Conservation (phyloP, 208 protist species). For the Trypanosoma mega region DNA sequence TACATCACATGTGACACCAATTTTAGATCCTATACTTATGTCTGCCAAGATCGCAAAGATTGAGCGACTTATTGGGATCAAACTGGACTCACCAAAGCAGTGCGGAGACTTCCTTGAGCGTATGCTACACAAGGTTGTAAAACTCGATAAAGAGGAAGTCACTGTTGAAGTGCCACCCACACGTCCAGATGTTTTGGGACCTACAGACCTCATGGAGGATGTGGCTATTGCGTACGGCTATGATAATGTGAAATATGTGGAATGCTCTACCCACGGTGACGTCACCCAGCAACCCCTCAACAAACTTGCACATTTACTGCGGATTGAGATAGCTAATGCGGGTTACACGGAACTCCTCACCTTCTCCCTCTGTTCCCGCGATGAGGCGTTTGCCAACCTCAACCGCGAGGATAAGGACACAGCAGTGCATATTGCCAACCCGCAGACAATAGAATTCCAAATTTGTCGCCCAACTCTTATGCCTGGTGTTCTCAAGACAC, state of each 20-base stretch:
- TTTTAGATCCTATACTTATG: constrained; percentile 54
- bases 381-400: constrained; percentile 90
- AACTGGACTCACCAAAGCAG: constrained; percentile 62
- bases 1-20: constrained; percentile 59
- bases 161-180: constrained; percentile 88
- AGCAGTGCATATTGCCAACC: constrained; percentile 92
- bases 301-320: constrained; percentile 93
- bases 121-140: constrained; percentile 90
- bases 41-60: constrained; percentile 63
- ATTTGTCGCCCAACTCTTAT: constrained; percentile 93
- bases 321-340: constrained; percentile 89
- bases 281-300: constrained; percentile 93
- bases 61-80: constrained; percentile 90
- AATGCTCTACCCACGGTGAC: constrained; percentile 75
- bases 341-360: constrained; percentile 97
- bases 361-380: constrained; percentile 91
- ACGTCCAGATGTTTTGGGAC: constrained; percentile 96
- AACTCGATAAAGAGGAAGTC: constrained; percentile 54
- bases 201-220: constrained; percentile 98
- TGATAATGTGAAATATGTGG: constrained; percentile 91
- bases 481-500: constrained; percentile 96
- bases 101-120: constrained; percentile 80
- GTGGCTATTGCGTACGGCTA: constrained; percentile 98
- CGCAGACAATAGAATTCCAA: constrained; percentile 95
- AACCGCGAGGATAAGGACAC: constrained; percentile 71